phyloP scores from a whole-genome alignment of 2,329 filamentous ascomycete genomes.

The Thielaviopsis cerberus region DNA sequence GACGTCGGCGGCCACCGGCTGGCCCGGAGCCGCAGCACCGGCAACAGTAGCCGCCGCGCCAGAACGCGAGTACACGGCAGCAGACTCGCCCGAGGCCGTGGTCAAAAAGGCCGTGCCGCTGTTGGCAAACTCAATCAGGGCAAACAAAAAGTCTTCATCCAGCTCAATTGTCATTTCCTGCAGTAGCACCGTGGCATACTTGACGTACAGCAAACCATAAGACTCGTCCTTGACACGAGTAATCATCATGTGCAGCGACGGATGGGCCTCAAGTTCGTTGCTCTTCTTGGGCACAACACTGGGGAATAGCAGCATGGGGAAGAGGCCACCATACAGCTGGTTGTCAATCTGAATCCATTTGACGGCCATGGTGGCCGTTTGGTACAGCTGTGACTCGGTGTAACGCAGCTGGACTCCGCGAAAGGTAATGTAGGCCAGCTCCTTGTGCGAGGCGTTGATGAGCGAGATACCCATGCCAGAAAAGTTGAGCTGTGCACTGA shows the following conservation, averaged over 20 bases:
- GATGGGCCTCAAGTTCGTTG: slow-evolving; percentile 89
- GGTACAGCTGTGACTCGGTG: slow-evolving; percentile 80
- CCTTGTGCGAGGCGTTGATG: slow-evolving; percentile 78
- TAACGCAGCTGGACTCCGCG: slow-evolving; percentile 81
- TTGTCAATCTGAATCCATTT: slow-evolving; percentile 99
- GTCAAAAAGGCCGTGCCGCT: slow-evolving; percentile 70
- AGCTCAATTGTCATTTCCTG: slow-evolving; percentile 98
- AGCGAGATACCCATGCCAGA: slow-evolving; percentile 85
- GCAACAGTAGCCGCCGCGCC: neutral
- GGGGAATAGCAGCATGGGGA: slow-evolving; percentile 90
- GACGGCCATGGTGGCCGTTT: slow-evolving; percentile 74
- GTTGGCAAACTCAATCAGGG: slow-evolving; percentile 84
- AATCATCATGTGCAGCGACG: slow-evolving; percentile 78
- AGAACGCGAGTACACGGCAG: neutral
- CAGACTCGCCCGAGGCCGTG: neutral
- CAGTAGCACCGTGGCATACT: slow-evolving; percentile 81
- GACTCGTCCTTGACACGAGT: slow-evolving; percentile 96
- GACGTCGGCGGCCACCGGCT: slow-evolving; percentile 50
- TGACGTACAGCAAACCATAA: slow-evolving; percentile 94
- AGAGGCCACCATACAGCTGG: slow-evolving; percentile 92
- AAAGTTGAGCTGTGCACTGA: slow-evolving; percentile 73
- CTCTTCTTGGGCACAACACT: slow-evolving; percentile 95
- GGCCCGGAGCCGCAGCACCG: slow-evolving; percentile 14
- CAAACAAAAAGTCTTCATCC: slow-evolving; percentile 95
- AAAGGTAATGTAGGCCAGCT: slow-evolving; percentile 84